These are phyloP conservation scores for Botryotinia narcissicola DNA, from an alignment of 2,329 filamentous ascomycete species.

Conservation along the genomic window DNA sequence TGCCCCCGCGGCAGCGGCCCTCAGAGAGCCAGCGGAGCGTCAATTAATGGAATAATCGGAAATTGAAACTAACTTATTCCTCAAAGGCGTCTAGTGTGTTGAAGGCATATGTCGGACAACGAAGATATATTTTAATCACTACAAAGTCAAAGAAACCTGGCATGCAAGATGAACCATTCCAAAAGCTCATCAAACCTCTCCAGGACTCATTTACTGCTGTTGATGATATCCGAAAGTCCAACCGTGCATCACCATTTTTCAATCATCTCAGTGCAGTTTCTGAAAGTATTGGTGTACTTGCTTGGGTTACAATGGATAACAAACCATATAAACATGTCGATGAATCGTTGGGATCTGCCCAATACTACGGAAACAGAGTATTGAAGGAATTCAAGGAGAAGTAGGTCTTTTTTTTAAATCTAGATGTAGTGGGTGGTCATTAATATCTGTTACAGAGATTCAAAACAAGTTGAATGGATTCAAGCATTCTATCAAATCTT, in stretches of 20 bases:
- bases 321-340: constrained; percentile 84
- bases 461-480: constrained; percentile 81
- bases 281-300: constrained; percentile 84
- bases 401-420: constrained; percentile 43
- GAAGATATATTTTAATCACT: constrained; percentile 82
- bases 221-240: constrained; percentile 76
- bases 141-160: constrained; percentile 93
- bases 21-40: neutral
- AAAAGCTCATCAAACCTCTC: constrained; percentile 81
- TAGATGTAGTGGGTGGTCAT: neutral
- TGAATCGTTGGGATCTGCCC: constrained; percentile 77
- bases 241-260: constrained; percentile 71
- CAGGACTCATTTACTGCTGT: constrained; percentile 79
- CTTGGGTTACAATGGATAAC: constrained; percentile 82
- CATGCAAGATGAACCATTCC: constrained; percentile 58
- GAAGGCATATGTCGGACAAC: constrained; percentile 75
- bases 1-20: neutral
- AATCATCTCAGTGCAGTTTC: constrained; percentile 84
- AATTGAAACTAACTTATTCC: constrained; percentile 22
- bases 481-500: constrained; percentile 91
- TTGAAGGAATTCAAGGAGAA: constrained; percentile 86
- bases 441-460: constrained; percentile 55
- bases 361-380: constrained; percentile 94
- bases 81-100: constrained; percentile 51
- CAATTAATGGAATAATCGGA: neutral